Evolutionary conservation across 257 asterid genomes (phyloP), one percentile per base, ranked within the genome.

Genomic region (Thymus quinquecostatus): DNA sequence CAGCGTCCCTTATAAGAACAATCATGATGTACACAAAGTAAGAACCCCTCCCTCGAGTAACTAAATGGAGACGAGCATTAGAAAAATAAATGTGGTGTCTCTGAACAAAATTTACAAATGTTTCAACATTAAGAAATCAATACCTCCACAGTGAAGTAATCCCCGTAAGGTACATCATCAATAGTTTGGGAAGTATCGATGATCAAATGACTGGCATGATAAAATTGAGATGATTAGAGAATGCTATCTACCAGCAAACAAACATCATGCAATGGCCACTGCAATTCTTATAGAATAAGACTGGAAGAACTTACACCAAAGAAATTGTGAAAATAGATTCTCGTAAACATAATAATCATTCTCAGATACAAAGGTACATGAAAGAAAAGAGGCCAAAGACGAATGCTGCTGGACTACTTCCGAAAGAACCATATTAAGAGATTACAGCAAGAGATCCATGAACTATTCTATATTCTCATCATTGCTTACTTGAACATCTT

Each of bases 101-200:
- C 38, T 56, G 53, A 70, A 71, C 27, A 45, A 51, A 29, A 60
- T 58, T 14, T 64, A 41, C 32, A 50, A 67, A 47, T 72, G 73
- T 68, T 70, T 6, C 47, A 43, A 14, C 60, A 71, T 29, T 49
- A 64, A 29, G 41, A 71, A 66, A 71, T 32, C 65, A 63, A 70
- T 91, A 91, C 99, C 99, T 94, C 97, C 69, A 94, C 99, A 21
- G 81, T 88, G 78, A 94, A 91, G 87, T 94, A 94, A 80, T 89
- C 98, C 69, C 85, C 95, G 44, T 86, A 94, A n/a, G 99, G 99
- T 40, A 94, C 98, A 54, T 88, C 99, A 74, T 30, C 80, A 64
- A 89, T 82, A 80, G 80, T 94, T 86, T 94, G 99, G 48, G 96
- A 88, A 47, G 92, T 88, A 75, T 94, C 96, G 34, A 89, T 72